Evolutionary conservation across 1,284 basidiomycete genomes (phyloP), one percentile per base, ranked within the genome.

Genomic region (Malassezia equina): DNA sequence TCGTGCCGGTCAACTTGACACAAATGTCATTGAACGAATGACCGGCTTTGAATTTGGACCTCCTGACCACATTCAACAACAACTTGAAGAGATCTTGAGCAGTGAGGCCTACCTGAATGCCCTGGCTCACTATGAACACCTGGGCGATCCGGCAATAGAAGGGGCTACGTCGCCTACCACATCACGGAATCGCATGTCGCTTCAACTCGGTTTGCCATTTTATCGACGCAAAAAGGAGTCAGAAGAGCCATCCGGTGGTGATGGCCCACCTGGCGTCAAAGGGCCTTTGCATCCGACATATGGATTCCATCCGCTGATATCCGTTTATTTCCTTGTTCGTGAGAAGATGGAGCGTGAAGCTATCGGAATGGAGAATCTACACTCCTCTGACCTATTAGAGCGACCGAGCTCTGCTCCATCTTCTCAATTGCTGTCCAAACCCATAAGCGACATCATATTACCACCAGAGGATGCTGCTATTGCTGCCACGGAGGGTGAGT

Each of bases 1-100:
- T 4, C 84, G 88, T 12, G 77, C 84, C 0, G 86, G 88, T 55
- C 88, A 94, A 59, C 80, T 98, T 39, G 90, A 96, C 72, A 81
- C 80, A 27, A 81, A 84, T 40, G 88, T 98, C 44, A 83, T 98
- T 73, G 81, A 82, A 51, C 85, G 86, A 52, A 96, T 98, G 93
- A 84, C 85, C 42, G 93, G 93, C 1, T 96, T 98, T 77, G 91
- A 96, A 69, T 96, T 98, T 65, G 94, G 93, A 6, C 79, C 85
- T 0, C 84, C 86, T 31, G 85, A 88, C 9, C 85, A 91, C 21
- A 90, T 96, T 57, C 84, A 88, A 71, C 78, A 79, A 32, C 84
- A 81, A 66, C 80, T 96, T 4, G 70, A 81, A 28, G 80, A 82
- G 3, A 81, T 95, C 19, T 80, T 96, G 21, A 82, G 83, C 60